Conservation (phyloP, 208 protist species). For the Trypanosoma avium region DNA sequence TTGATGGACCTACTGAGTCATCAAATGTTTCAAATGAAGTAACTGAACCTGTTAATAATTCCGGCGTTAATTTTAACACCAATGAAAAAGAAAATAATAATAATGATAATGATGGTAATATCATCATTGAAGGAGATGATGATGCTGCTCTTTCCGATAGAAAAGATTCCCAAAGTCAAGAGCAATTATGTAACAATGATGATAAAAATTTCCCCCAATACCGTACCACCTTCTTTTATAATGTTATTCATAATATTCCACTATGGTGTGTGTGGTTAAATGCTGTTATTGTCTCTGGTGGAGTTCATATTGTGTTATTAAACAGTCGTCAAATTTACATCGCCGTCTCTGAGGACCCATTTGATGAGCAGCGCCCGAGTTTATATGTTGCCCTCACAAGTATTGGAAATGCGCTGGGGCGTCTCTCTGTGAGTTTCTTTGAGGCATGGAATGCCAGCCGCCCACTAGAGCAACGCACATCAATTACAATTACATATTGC, state of each 20-base stretch:
- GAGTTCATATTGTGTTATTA: conserved; percentile 33
- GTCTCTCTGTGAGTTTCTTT: conserved; percentile 37
- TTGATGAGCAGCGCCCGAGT: conserved; percentile 19
- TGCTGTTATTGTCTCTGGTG: conserved; percentile 35
- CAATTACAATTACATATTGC: conserved; percentile 41
- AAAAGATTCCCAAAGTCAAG: background rate
- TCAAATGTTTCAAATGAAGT: too few species aligned
- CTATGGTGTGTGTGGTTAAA: conserved; percentile 42
- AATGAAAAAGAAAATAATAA: conserved; percentile 9
- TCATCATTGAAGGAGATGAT: too few species aligned
- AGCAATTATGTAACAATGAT: conserved; percentile 19
- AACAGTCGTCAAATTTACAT: conserved; percentile 44
- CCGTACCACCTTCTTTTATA: conserved; percentile 39
- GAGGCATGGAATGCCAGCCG: conserved; percentile 33
- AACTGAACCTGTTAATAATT: too few species aligned
- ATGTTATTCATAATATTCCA: conserved; percentile 28
- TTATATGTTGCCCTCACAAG: conserved; percentile 43
- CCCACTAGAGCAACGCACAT: conserved; percentile 32
- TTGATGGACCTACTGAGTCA: too few species aligned
- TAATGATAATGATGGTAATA: background rate
- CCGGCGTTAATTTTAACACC: too few species aligned
- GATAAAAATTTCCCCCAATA: conserved; percentile 46
- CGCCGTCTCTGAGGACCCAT: conserved; percentile 36
- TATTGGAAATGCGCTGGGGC: conserved; percentile 41
- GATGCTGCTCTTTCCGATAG: too few species aligned